phyloP scores from a whole-genome alignment of 163 green algal genomes.

The Chlorella variabilis region DNA sequence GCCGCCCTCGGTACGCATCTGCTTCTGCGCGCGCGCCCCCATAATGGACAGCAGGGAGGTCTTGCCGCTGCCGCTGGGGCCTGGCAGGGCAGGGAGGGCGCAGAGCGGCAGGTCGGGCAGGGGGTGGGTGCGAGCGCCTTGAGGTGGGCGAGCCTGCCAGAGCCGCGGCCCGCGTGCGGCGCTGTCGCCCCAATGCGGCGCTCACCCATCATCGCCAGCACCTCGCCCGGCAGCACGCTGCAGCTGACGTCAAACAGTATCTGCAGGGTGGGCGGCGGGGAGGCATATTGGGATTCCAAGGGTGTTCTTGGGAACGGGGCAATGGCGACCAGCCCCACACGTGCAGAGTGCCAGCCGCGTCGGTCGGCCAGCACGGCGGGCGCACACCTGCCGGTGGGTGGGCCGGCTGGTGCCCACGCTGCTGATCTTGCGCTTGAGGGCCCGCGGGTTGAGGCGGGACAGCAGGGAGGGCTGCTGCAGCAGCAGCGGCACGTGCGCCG shows the following conservation, averaged over 20 bases:
- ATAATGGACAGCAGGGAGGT: slow-evolving; percentile 86
- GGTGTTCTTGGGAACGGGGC: too few relatives aligned
- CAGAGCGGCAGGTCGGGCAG: not conserved
- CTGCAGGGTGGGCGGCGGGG: slow-evolving; percentile 61
- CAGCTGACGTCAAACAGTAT: slow-evolving; percentile 70
- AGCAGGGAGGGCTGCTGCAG: not conserved
- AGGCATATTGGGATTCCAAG: too few relatives aligned
- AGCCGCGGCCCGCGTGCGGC: too few relatives aligned
- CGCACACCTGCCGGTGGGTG: not conserved
- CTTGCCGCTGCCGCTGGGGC: slow-evolving; percentile 85
- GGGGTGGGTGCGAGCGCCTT: too few relatives aligned
- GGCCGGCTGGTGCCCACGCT: not conserved
- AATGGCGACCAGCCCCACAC: too few relatives aligned
- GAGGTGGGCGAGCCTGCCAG: not conserved
- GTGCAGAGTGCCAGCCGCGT: too few relatives aligned
- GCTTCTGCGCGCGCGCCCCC: slow-evolving; percentile 63
- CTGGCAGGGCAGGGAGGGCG: slow-evolving; percentile 9
- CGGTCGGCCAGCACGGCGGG: too few relatives aligned
- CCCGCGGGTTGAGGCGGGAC: not conserved
- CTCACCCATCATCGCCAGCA: slow-evolving; percentile 84
- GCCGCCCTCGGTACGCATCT: slow-evolving; percentile 43
- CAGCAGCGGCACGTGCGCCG: slow-evolving; percentile 11
- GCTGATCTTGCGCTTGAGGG: not conserved
- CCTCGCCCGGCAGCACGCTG: slow-evolving; percentile 69
- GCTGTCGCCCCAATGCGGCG: not conserved